phyloP scores from a whole-genome alignment of 2,329 filamentous ascomycete genomes.

The Cladobotryum protrusum region DNA sequence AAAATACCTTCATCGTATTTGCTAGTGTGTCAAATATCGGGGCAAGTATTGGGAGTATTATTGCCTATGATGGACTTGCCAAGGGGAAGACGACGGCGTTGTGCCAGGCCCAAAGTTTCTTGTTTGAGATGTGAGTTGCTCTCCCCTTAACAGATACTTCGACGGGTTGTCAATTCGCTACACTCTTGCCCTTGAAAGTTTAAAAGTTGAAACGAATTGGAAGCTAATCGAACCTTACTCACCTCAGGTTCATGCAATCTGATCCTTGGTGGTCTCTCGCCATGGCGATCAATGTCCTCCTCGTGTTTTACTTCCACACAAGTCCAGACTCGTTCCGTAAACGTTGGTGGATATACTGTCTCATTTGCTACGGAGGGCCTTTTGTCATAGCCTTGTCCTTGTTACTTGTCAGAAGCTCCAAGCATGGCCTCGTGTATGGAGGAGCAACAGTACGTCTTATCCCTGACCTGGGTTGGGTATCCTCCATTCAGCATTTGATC shows the following conservation, averaged over 20 bases:
- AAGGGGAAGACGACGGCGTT: slow-evolving; percentile 48
- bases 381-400: slow-evolving; percentile 61
- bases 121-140: slow-evolving; percentile 59
- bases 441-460: slow-evolving; percentile 45
- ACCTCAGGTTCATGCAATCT: slow-evolving; percentile 65
- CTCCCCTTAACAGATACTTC: background rate
- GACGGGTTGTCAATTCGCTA: no score
- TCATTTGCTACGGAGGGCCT: slow-evolving; percentile 66
- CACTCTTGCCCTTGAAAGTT: no score
- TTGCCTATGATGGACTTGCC: slow-evolving; percentile 59
- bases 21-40: slow-evolving; percentile 55
- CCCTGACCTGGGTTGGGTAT: background rate
- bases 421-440: slow-evolving; percentile 42
- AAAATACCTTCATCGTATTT: slow-evolving; percentile 57
- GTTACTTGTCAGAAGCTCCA: slow-evolving; percentile 45
- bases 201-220: background rate
- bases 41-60: slow-evolving; percentile 60
- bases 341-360: slow-evolving; percentile 64
- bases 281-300: slow-evolving; percentile 77
- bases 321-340: slow-evolving; percentile 62
- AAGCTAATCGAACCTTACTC: background rate
- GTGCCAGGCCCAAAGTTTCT: slow-evolving; percentile 55
- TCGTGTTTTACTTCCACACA: slow-evolving; percentile 57
- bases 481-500: background rate
- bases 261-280: slow-evolving; percentile 73